phyloP scores from a whole-genome alignment of 805 yeast species.

The Hanseniaspora pseudoguilliermondii region DNA sequence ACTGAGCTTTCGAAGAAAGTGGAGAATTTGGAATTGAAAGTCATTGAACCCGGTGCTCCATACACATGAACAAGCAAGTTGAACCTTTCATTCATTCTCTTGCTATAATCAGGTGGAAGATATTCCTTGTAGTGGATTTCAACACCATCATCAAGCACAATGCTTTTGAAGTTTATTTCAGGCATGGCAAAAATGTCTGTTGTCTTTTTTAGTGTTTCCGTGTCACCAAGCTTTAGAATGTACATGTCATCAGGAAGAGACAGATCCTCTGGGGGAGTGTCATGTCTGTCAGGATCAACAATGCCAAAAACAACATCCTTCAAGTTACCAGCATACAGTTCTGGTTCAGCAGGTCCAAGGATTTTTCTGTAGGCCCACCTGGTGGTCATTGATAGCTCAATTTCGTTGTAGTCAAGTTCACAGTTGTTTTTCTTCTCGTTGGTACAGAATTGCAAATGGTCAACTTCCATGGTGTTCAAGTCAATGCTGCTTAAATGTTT shows the following conservation, averaged over 20 bases:
- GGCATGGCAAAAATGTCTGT: conserved; percentile 38
- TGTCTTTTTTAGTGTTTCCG: conserved; percentile 14
- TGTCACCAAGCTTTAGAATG: conserved; percentile 14
- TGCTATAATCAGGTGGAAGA: conserved; percentile 37
- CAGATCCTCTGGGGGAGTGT: background rate
- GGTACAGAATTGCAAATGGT: conserved; percentile 8
- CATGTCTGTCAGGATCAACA: conserved; percentile 7
- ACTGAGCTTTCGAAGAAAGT: conserved; percentile 49
- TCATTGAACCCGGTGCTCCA: conserved; percentile 74
- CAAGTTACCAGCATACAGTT: conserved; percentile 21
- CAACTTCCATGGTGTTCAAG: conserved; percentile 23
- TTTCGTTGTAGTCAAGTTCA: conserved; percentile 29
- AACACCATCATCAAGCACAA: conserved; percentile 17
- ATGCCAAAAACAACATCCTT: conserved; percentile 8
- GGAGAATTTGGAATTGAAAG: conserved; percentile 35
- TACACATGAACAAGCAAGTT: conserved; percentile 48
- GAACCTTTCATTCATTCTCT: conserved; percentile 43
- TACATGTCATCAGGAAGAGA: conserved; percentile 12
- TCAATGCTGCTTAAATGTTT: conserved; percentile 46
- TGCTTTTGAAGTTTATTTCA: conserved; percentile 27
- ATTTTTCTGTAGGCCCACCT: conserved; percentile 29
- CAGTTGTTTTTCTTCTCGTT: conserved; percentile 19
- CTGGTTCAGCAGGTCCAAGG: conserved; percentile 21
- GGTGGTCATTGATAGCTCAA: conserved; percentile 45
- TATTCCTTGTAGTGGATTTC: conserved; percentile 46